Evolutionary conservation across 2,329 filamentous ascomycete genomes (phyloP).

Genomic region (Aplosporella prunicola): DNA sequence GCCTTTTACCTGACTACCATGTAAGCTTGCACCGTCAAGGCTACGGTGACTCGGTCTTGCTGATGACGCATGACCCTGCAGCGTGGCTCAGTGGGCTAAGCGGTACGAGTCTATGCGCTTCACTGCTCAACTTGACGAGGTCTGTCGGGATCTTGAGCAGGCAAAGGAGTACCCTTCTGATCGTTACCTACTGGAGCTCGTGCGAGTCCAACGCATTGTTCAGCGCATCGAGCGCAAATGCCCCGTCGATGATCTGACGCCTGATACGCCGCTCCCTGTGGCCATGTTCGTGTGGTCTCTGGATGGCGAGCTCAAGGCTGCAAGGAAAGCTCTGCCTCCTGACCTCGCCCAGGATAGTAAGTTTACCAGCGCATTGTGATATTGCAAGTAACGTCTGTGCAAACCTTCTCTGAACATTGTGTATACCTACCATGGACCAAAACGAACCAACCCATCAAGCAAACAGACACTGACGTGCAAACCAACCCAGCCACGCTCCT

Average conservation of each 20-base stretch:
- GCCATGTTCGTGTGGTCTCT: conserved; percentile 11
- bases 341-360: conserved; percentile 8
- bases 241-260: conserved; percentile 8
- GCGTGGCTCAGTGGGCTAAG: conserved; percentile 8
- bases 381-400: no score
- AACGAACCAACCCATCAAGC: no score
- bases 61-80: not conserved
- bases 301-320: conserved; percentile 5
- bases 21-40: conserved; percentile 14
- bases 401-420: no score
- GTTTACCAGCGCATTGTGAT: not conserved
- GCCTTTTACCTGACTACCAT: conserved; percentile 32
- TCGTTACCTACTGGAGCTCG: conserved; percentile 10
- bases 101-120: conserved; percentile 9
- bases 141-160: conserved; percentile 7
- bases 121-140: conserved; percentile 8
- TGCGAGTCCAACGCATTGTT: conserved; percentile 10
- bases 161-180: conserved; percentile 10
- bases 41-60: not conserved
- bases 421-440: no score
- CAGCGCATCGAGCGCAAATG: conserved; percentile 11
- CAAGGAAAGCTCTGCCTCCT: conserved; percentile 4
- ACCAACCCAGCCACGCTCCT: not conserved
- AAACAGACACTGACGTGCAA: no score
- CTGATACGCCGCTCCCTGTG: conserved; percentile 7